A percentile compares a stretch with the other conserved stretches of the same genome.
phyloP scores from a whole-genome alignment of 805 yeast species.

The Nadsonia fulvescens region DNA sequence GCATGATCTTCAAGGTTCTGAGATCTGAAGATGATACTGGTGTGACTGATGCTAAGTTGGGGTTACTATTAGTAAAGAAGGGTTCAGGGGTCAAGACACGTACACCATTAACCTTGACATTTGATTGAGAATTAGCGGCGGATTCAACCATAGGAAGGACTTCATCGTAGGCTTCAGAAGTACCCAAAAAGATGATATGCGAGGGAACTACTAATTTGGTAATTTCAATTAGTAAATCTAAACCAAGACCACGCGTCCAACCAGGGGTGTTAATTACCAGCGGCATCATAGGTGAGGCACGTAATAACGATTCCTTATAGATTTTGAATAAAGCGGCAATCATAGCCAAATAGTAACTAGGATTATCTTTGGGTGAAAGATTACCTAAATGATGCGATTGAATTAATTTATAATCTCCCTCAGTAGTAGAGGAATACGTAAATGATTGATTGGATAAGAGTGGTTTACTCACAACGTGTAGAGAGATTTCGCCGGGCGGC shows the following conservation, averaged over 20 bases:
- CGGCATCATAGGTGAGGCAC: constrained; percentile 13
- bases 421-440: constrained; percentile 15
- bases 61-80: no score
- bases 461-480: no score
- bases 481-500: constrained; percentile 50
- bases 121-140: no score
- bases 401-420: constrained; percentile 9
- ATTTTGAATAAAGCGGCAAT: background rate
- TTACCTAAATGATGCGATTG: constrained; percentile 37
- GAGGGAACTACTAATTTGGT: constrained; percentile 29
- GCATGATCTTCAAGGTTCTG: constrained; percentile 12
- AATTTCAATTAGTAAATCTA: constrained; percentile 37
- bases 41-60: no score
- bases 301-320: background rate
- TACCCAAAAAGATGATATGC: constrained; percentile 38
- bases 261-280: constrained; percentile 71
- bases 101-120: no score
- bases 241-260: constrained; percentile 81
- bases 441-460: no score
- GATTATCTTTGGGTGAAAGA: constrained; percentile 49
- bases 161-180: no score
- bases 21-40: constrained; percentile 11
- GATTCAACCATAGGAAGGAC: no score
- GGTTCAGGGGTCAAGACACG: no score
- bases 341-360: constrained; percentile 17